Percentiles rank a stretch among this genome's conserved stretches.
phyloP scores from a whole-genome alignment of 306 rosid species.

The Prunus persica region Prunus_persica_NCBIv2 NC_034011.1:9346501-9347000 shows the following conservation, averaged over 20 bases:
- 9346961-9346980: too few species aligned
- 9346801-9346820: background rate
- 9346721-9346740: background rate
- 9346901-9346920: constrained; percentile 63
- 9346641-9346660: constrained; percentile 62
- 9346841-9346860: constrained; percentile 19
- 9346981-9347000: constrained; percentile 72
- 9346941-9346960: too few species aligned
- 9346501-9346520: too few species aligned
- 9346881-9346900: constrained; percentile 76
- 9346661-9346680: background rate
- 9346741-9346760: background rate
- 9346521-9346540: too few species aligned
- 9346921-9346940: constrained; percentile 74
- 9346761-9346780: background rate
- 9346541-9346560: too few species aligned
- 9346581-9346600: too few species aligned
- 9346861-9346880: constrained; percentile 56
- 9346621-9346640: constrained; percentile 43
- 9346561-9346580: too few species aligned
- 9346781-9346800: constrained; percentile 2
- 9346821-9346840: constrained; percentile 16
- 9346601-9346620: background rate
- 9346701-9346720: background rate
- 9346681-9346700: constrained; percentile 2